Evolutionary conservation across 2,329 filamentous ascomycete species (phyloP), one percentile per base, ranked within the genome.

Genomic region (Hortaea sp.): DNA sequence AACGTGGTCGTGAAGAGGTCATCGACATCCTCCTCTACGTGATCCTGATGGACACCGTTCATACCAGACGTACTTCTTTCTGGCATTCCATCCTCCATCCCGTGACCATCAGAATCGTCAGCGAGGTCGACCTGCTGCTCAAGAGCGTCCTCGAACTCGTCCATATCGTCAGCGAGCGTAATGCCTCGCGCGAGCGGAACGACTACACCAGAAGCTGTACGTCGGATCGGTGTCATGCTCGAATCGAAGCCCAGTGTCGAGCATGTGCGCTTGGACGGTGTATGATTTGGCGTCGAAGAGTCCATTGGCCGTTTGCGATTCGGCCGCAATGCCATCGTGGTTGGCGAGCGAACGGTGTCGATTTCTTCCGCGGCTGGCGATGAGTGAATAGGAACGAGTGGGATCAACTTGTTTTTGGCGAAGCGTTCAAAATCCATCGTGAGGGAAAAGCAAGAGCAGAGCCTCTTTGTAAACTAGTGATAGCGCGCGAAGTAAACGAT

Each of bases 101-200:
- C 35, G 9, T 44, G 42, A n/a, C 29, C 38, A 20, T 12, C 29
- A 12, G 28, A 29, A 11, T n/a, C 29, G 29, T 40, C 12, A 13
- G 39, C 40, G 13, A 43, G 20, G 6, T 45, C 39, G 29, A 20
- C 41, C n/a, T 41, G 27, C n/a, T 35, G 44, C 28, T 44, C 45
- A 6, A 28, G 43, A 40, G 41, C 41, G 20, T 43, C 41, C 7
- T 10, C n/a, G 41, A 34, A 43, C 7, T 34, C 41, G 6, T 35
- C 31, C 9, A 34, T 30, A 10, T 47, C 45, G 5, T 27, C 4
- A 31, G 40, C n/a, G 9, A 11, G 9, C 27, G 29, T 9, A 12
- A 47, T 9, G 12, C 7, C 27, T 13, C 43, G 2, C 32, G 38
- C 45, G 12, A 42, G 13, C 28, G 32, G 30, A 11, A 43, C 31